A percentile compares a stretch with the other conserved stretches of the same genome.
These are phyloP conservation scores for Hypoxylon intermedium DNA, from an alignment of 495 filamentous ascomycete species.

Conservation along the genomic window DNA sequence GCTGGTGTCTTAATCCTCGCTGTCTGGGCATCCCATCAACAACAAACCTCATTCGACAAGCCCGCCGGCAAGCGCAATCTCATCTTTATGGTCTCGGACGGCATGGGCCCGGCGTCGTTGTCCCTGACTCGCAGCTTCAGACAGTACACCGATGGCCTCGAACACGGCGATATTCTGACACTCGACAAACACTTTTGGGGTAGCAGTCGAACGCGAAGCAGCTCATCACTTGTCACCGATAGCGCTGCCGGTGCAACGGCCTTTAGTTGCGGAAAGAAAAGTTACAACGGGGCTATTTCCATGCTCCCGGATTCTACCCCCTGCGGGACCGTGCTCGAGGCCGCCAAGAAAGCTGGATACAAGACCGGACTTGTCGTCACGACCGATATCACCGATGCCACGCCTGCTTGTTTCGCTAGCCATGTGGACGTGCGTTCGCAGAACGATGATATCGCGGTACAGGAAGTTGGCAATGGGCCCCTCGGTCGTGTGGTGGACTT, in stretches of 20 bases:
- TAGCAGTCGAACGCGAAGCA: conserved; percentile 83
- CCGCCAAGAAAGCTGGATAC: conserved; percentile 88
- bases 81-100: conserved; percentile 98
- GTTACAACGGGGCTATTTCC: conserved; percentile 94
- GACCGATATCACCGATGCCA: conserved; percentile 93
- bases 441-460: conserved; percentile 89
- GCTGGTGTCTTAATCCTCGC: conserved; percentile 76
- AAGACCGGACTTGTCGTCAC: conserved; percentile 95
- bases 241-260: conserved; percentile 95
- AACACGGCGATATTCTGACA: conserved; percentile 72
- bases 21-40: conserved; percentile 72
- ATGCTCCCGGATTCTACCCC: conserved; percentile 83
- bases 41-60: conserved; percentile 47
- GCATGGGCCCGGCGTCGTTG: conserved; percentile 94
- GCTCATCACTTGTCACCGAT: conserved; percentile 84
- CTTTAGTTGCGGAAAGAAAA: conserved; percentile 90
- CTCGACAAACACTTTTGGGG: conserved; percentile 89
- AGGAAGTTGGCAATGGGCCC: conserved; percentile 82
- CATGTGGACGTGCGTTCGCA: conserved; percentile 81
- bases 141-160: conserved; percentile 70
- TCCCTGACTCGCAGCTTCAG: conserved; percentile 82
- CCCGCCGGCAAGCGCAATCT: conserved; percentile 84
- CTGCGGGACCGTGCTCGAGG: conserved; percentile 94
- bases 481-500: conserved; percentile 88
- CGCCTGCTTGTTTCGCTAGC: conserved; percentile 93